Evolutionary conservation across 148 eudicot species (phyloP), one percentile per base, ranked within the genome.

Genomic region (Drosera capensis): DNA sequence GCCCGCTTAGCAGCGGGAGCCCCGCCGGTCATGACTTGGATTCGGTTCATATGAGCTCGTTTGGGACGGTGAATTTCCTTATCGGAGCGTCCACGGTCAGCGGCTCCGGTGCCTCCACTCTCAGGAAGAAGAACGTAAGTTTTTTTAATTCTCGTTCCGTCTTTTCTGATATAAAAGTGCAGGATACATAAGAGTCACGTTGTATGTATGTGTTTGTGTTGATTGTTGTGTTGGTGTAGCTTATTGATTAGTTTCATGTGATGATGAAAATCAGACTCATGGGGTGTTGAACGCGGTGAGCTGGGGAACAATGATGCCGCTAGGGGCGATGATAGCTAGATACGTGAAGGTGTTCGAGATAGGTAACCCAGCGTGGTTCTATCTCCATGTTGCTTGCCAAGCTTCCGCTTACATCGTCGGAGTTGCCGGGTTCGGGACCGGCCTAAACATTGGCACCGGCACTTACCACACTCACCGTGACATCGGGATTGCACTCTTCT

Each of bases 321-420:
- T 70, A n/a, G 90, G 90, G 25, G 77, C 54, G 15, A 71, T 80
- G 12, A 46, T 70, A n/a, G 75, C 80, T 29, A 70, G 90, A 16
- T 73, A 80, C 64, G 17, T 67, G 59, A 65, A 49, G 25, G 68
- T 44, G 36, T 67, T 49, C 45, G 62, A 66, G 9, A 21, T 62
- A 7, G 47, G 47, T 0, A 64, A 55, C 41, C 55, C 52, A 4
- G 43, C 52, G 8, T 71, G 80, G 83, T 59, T 48, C 25, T 40
- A 43, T 26, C 22, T 65, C 0, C 90, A 80, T 41, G 44, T 65
- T 1, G 12, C 43, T 19, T 71, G 76, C 37, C 83, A 80, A 51
- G 50, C 21, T 25, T 20, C 54, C 4, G 90, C 80, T 3, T 80
- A 70, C 24, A 17, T 52, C 21, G 13, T 80, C n/a, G 90, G 90